These are phyloP conservation scores for Fusarium xylarioides DNA, from an alignment of 2,329 filamentous ascomycete species.

Conservation along the genomic window DNA sequence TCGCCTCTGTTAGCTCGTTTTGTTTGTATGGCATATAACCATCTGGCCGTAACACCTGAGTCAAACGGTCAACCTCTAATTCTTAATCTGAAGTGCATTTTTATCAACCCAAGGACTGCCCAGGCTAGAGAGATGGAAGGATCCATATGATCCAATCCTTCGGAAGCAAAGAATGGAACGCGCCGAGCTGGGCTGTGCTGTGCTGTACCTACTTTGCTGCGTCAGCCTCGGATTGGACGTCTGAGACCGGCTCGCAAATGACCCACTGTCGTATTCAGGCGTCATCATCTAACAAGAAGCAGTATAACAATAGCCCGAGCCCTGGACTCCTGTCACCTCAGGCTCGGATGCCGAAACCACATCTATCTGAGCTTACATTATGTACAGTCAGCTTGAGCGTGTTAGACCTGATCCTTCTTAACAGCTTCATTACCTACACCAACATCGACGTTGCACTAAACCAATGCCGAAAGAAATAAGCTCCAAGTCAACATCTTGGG, in stretches of 20 bases:
- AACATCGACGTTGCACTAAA: not conserved
- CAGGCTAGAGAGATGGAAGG: not conserved
- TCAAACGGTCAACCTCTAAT: not conserved
- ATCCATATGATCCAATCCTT: conserved; percentile 21
- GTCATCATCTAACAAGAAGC: conserved; percentile 21
- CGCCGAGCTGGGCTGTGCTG: conserved; percentile 19
- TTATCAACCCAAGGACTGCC: not conserved
- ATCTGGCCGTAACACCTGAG: not conserved
- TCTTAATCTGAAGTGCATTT: not conserved
- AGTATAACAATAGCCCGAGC: not conserved
- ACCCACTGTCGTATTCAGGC: conserved; percentile 22
- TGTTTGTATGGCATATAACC: not conserved
- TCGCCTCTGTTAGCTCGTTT: not conserved
- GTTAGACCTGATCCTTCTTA: not conserved
- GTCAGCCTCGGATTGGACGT: conserved; percentile 28
- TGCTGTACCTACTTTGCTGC: not conserved
- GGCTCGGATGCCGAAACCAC: not conserved
- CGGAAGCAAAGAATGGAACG: conserved; percentile 31
- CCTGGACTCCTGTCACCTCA: not conserved
- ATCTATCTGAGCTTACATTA: not conserved
- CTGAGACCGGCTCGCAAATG: conserved; percentile 14
- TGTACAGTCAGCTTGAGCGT: not conserved
- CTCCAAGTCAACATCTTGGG: not conserved
- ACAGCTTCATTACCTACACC: not conserved
- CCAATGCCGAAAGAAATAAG: not conserved